Evolutionary conservation across 305 asterid genomes (phyloP).

Genomic region (Ruellia speciosa): DNA sequence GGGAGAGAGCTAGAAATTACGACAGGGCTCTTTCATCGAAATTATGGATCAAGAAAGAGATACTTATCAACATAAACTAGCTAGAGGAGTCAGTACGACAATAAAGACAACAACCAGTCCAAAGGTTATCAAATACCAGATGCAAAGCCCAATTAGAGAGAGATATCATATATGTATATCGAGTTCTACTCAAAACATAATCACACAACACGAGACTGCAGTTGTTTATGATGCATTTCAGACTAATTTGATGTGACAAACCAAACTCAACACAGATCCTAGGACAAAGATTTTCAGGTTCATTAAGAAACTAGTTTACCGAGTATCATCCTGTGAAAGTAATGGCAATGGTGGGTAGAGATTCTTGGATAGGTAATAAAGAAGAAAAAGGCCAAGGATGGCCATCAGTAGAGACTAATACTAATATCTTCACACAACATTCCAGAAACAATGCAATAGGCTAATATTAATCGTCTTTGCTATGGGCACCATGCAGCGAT

Average conservation of each 20-base stretch:
- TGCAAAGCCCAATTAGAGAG: neutral
- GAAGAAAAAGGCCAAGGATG: too few species aligned
- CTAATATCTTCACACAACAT: too few species aligned
- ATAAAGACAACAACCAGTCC: neutral
- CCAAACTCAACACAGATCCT: neutral
- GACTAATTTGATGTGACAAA: too few species aligned
- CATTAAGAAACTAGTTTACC: neutral
- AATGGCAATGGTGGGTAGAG: neutral
- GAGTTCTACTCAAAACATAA: neutral
- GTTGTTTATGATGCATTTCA: neutral
- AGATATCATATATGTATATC: neutral
- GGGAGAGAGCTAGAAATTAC: neutral
- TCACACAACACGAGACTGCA: neutral
- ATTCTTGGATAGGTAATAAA: too few species aligned
- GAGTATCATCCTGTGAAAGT: too few species aligned
- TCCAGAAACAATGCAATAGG: too few species aligned
- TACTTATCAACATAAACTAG: neutral
- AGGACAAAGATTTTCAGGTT: neutral
- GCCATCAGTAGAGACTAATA: too few species aligned
- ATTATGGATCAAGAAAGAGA: neutral
- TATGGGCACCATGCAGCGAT: too few species aligned
- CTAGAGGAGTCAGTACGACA: neutral
- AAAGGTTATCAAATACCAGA: neutral
- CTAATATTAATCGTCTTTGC: too few species aligned
- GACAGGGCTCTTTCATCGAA: constrained; percentile 4